phyloP scores from a whole-genome alignment of 1,139 yeast genomes.

The Suzukiozyma palmioleophila region DNA sequence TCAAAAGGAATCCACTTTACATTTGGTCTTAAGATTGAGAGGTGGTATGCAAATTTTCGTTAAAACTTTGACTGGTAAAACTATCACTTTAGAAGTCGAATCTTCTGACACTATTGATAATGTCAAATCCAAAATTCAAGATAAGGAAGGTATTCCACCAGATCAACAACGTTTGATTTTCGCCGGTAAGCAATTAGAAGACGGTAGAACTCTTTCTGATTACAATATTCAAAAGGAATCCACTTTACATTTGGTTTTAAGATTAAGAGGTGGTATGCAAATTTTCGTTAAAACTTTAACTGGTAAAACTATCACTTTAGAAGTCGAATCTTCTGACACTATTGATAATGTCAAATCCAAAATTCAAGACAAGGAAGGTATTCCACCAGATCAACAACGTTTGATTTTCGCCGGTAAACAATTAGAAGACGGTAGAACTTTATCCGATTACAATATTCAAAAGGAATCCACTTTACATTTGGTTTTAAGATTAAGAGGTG shows the following conservation, averaged over 20 bases:
- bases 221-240: conserved; percentile 99
- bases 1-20: conserved; percentile 60
- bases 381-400: conserved; percentile 52
- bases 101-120: conserved; percentile 98
- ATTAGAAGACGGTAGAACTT: conserved; percentile 63
- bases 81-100: conserved; percentile 98
- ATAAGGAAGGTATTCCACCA: conserved; percentile 99
- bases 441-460: conserved; percentile 65
- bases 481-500: conserved; percentile 61
- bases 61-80: conserved; percentile 97
- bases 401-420: conserved; percentile 58
- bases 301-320: conserved; percentile 68
- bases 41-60: conserved; percentile 99
- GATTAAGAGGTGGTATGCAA: conserved; percentile 97
- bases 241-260: conserved; percentile 90
- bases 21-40: conserved; percentile 93
- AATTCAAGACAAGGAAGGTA: conserved; percentile 53
- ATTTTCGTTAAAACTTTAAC: conserved; percentile 57
- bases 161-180: conserved; percentile 99
- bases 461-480: conserved; percentile 59
- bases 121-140: conserved; percentile 99
- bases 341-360: conserved; percentile 60
- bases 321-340: conserved; percentile 70
- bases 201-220: conserved; percentile 97
- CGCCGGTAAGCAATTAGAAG: conserved; percentile 99